phyloP scores from a whole-genome alignment of 768 basidiomycete genomes.

The Russula earlei region DNA sequence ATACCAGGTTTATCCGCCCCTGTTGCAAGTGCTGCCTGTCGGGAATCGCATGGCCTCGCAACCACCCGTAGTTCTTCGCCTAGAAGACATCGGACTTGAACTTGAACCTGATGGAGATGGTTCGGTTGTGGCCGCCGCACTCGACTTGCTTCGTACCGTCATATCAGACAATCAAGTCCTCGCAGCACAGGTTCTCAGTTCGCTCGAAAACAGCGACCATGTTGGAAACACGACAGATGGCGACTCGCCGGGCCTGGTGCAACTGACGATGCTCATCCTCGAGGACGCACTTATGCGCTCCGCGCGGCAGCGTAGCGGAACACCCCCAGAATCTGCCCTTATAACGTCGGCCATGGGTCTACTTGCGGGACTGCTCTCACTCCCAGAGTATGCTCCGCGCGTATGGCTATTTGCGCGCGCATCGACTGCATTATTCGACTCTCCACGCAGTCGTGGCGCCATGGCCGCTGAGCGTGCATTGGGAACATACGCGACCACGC shows the following conservation, averaged over 20 bases:
- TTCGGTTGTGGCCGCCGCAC: slow-evolving; percentile 53
- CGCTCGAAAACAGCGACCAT: slow-evolving; percentile 48
- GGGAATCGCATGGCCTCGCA: slow-evolving; percentile 3
- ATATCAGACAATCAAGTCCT: slow-evolving; percentile 61
- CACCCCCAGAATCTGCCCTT: slow-evolving; percentile 45
- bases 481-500: slow-evolving; percentile 75
- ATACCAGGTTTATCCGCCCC: slow-evolving; percentile 24
- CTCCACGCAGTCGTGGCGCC: slow-evolving; percentile 53
- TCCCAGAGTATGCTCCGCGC: slow-evolving; percentile 67
- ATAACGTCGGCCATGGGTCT: slow-evolving; percentile 79
- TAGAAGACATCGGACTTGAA: slow-evolving; percentile 70
- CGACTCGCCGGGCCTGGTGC: slow-evolving; percentile 62
- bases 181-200: slow-evolving; percentile 54
- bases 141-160: slow-evolving; percentile 72
- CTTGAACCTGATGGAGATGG: slow-evolving; percentile 53
- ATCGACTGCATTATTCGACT: slow-evolving; percentile 66
- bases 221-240: slow-evolving; percentile 40
- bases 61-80: slow-evolving; percentile 28
- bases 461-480: slow-evolving; percentile 59
- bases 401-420: slow-evolving; percentile 87
- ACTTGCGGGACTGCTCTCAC: slow-evolving; percentile 62
- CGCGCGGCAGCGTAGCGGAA: slow-evolving; percentile 26
- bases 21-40: background rate
- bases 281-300: slow-evolving; percentile 63
- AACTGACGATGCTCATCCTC: slow-evolving; percentile 70